phyloP scores from a whole-genome alignment of 768 basidiomycete species.

The Termitomyces sp. region DNA sequence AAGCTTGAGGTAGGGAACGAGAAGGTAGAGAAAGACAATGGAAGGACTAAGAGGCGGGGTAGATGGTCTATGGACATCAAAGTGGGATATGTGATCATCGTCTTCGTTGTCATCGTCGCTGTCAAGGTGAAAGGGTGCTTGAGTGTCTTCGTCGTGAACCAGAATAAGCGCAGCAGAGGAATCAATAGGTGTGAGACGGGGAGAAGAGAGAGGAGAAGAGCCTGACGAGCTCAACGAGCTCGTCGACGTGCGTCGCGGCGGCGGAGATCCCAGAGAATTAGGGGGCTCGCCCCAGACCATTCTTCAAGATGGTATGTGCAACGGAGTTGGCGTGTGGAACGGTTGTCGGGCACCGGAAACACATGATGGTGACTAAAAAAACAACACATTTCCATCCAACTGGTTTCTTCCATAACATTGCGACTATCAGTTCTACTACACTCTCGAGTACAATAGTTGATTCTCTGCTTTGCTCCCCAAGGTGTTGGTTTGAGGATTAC shows the following conservation, averaged over 20 bases:
- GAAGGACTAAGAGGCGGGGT: slow-evolving; percentile 53
- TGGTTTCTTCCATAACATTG: too few relatives aligned
- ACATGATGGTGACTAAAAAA: too few relatives aligned
- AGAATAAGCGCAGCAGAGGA: slow-evolving; percentile 58
- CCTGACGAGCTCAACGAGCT: slow-evolving; percentile 23
- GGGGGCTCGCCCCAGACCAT: slow-evolving; percentile 18
- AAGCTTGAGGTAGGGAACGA: slow-evolving; percentile 64
- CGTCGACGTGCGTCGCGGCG: slow-evolving; percentile 9
- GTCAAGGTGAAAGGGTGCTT: slow-evolving; percentile 31
- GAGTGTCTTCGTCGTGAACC: slow-evolving; percentile 49
- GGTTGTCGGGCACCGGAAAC: not conserved
- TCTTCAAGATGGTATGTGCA: not conserved
- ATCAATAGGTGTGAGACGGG: slow-evolving; percentile 25
- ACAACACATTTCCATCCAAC: too few relatives aligned
- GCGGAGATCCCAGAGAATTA: slow-evolving; percentile 10
- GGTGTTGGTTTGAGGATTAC: too few relatives aligned
- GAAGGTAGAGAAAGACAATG: slow-evolving; percentile 62
- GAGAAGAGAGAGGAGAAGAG: slow-evolving; percentile 20
- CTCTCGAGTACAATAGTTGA: too few relatives aligned
- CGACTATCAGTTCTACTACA: too few relatives aligned
- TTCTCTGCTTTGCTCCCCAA: too few relatives aligned
- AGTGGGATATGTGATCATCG: slow-evolving; percentile 37
- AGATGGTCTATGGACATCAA: slow-evolving; percentile 35
- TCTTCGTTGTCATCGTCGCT: slow-evolving; percentile 34
- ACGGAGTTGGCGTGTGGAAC: not conserved